phyloP scores from a whole-genome alignment of 306 rosid genomes.

The Citrullus colocynthis region DNA sequence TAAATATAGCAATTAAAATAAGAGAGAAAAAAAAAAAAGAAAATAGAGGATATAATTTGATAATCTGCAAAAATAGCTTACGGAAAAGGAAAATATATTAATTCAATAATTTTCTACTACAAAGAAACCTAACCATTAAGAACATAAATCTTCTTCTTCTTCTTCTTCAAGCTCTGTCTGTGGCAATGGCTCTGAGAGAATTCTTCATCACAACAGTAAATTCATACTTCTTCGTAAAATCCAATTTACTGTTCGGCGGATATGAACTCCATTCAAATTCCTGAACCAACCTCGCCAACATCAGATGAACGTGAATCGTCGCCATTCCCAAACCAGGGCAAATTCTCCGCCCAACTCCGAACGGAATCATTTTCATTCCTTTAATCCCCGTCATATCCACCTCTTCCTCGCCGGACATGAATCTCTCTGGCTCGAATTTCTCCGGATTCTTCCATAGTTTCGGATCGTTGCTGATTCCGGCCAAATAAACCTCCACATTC shows the following conservation, averaged over 20 bases:
- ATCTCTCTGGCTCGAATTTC: constrained; percentile 69
- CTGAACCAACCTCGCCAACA: constrained; percentile 11
- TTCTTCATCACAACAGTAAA: constrained; percentile 14
- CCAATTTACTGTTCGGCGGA: constrained; percentile 13
- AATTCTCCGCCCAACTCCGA: constrained; percentile 14
- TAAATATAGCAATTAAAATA: not conserved
- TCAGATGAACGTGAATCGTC: constrained; percentile 7
- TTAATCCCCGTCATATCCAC: constrained; percentile 1
- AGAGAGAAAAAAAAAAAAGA: not conserved
- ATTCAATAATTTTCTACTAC: not conserved
- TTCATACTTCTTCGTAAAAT: constrained; percentile 5
- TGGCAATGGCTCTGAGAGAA: constrained; percentile 4
- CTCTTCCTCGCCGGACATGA: not conserved
- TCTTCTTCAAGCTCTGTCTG: not conserved
- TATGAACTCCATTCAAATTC: constrained; percentile 22
- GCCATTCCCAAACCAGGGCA: constrained; percentile 14
- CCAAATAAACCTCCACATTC: constrained; percentile 43
- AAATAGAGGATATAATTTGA: not conserved
- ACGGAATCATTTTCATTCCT: constrained; percentile 10
- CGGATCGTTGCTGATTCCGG: constrained; percentile 40
- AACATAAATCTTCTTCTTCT: not conserved
- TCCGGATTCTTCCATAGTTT: constrained; percentile 50
- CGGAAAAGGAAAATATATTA: not conserved
- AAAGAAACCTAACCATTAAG: not conserved
- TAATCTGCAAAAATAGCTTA: not conserved